Evolutionary conservation across 2,329 filamentous ascomycete species (phyloP), one percentile per base, ranked within the genome.

Genomic region (Davidsoniella neocaledoniae): DNA sequence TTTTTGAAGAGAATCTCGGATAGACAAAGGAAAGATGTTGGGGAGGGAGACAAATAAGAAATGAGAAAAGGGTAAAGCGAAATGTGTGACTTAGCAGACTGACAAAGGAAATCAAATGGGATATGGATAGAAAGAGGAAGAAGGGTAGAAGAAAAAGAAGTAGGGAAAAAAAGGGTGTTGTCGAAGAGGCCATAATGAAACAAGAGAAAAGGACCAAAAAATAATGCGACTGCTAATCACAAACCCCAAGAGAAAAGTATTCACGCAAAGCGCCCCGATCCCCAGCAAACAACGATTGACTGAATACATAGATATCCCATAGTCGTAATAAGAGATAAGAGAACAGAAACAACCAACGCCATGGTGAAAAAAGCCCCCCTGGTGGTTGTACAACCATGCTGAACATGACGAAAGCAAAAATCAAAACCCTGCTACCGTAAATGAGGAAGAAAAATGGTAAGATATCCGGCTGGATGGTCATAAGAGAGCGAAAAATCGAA

Each of bases 331-430:
- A 53, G 43, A 53, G 37, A 49, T 33, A 43, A 53, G 43, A 53
- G 37, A 53, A 41, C 46, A 53, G 38, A 49, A 49, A 53, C 44
- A 53, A 51, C 40, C 40, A 53, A 53, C 52, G 48, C 52, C 52
- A 36, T 47, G 36, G 48, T 43, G 29, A 48, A 53, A 43, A 43
- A 44, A 43, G 33, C 42, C 47, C 39, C 47, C 51, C 36, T 46
- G 33, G 47, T 50, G 47, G 46, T 46, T 29, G 51, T 53, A 50
- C 52, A 50, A 50, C 48, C 44, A 53, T 50, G 38, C 40, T 50
- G 48, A 53, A 53, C 52, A 48, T 53, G 48, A 53, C 48, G 44
- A 51, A 48, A 51, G 41, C 49, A 51, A 51, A 47, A 47, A 40
- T n/a, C 33, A 40, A 40, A 47, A 47, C 43, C 37, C 49, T 40